Base-by-base conservation (phyloP, 345 rosid genomes). In the Melaleuca quinquenervia region DNA sequence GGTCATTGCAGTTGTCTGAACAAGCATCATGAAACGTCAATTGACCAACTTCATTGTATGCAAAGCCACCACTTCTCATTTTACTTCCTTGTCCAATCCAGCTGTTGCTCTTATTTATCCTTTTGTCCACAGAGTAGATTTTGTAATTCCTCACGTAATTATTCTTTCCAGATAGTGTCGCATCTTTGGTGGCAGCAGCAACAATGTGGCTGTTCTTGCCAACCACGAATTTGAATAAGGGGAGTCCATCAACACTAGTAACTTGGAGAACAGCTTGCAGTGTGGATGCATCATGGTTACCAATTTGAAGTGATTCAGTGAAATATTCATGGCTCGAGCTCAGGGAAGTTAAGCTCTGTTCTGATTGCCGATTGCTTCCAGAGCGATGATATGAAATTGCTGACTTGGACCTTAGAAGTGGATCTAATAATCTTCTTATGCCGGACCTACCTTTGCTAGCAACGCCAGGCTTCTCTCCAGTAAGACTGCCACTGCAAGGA, bases 391-490 rank as follows among this genome's bases (percentile, higher is more conserved):
- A 83, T 6, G 90, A 80, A 62, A 52, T 85, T 50, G 84, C 82
- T 85, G 90, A 90, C 89, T 86, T 94, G 87, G 94, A 85, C 92
- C 90, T 94, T 82, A 93, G 90, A 50, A 96, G 85, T 62, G 98
- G 98, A 50, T 95, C 94, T 55, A 97, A 90, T 51, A 96, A 85
- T 85, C 96, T 91, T 91, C 95, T 88, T 49, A 97, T 95, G 88
- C 99, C 93, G 60, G 95, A 91, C 87, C 93, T 91, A 75, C 91
- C 90, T 90, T 92, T 90, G 84, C 60, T 83, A 26, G 87, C 90
- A 64, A 44, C 70, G 84, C 88, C 87, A 15, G 83, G 82, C 88
- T 90, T 92, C 86, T 89, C 96, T 85, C 50, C 89, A 84, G 89
- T 90, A 82, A 90, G 83, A 88, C 54, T 87, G 87, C 90, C 88